Evolutionary conservation across 768 basidiomycete genomes (phyloP), one percentile per base, ranked within the genome.

Genomic region (Epithele typhae): DNA sequence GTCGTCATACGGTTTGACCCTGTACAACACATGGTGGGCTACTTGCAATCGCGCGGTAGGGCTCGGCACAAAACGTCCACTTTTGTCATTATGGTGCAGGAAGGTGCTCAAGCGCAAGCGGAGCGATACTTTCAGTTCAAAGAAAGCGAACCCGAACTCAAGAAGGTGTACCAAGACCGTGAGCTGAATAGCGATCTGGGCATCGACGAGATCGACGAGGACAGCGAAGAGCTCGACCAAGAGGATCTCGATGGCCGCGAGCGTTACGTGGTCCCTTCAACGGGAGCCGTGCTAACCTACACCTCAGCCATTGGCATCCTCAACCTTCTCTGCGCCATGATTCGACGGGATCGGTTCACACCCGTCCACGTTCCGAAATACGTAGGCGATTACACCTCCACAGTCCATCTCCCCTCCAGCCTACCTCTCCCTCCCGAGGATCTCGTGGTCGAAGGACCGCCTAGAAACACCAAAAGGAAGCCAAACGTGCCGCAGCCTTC

Each of bases 21-120:
- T 5, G 69, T 92, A 7, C 78, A 84, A 33, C 88, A 91, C 51
- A 82, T 92, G 77, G 82, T 86, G 17, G 86, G 84, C 40, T 94
- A 94, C 55, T 78, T 94, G 34, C 92, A 95, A 62, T 92, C 88
- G 17, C 81, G 92, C 22, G 92, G 92, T 32, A 76, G 92, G 11
- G 92, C 92, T 0, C 74, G 92, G 37, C 84, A 82, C 49, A 77
- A 78, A 46, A 70, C 77, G 0, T 91, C 91, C 1, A 83, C 80
- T 2, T 94, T 88, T 55, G 70, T 93, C 36, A 74, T 93, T 24
- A 86, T 95, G 88, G 73, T 90, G 15, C 78, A 82, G 51, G 68
- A 84, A 49, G 76, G 78, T 40, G 73, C 84, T 39, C 60, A 67
- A 1, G 65, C 68, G 1, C 78, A 84, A 45, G 64, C 83, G 1